Percentiles rank a stretch among this genome's conserved stretches.
Conservation (phyloP, 2,329 filamentous ascomycete species). For the Calonectria crousiana region DNA sequence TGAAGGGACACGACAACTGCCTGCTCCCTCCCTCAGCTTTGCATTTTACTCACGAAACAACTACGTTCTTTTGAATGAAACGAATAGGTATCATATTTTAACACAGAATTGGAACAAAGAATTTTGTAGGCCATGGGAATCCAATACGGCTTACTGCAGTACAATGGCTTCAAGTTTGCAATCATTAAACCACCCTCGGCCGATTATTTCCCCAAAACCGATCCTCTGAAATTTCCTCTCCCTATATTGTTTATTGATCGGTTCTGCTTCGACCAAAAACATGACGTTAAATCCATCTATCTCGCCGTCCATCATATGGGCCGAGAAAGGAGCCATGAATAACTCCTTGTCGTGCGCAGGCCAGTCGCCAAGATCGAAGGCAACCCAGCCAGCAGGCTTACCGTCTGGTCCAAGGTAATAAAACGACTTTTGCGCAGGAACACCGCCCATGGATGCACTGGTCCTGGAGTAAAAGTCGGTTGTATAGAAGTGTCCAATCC, state of each 20-base stretch:
- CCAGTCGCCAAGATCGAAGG: not conserved
- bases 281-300: not conserved
- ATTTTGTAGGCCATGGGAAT: too few species aligned
- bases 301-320: not conserved
- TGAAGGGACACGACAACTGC: too few species aligned
- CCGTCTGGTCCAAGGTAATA: not conserved
- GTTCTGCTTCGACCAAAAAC: not conserved
- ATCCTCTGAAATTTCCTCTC: not conserved
- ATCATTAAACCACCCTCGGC: not conserved
- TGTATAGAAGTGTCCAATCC: not conserved
- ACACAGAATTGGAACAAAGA: too few species aligned
- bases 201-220: not conserved
- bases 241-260: not conserved
- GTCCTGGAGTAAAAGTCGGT: not conserved
- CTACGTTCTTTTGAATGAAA: too few species aligned
- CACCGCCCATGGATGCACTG: not conserved
- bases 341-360: not conserved
- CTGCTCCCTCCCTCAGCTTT: too few species aligned
- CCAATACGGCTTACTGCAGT: not conserved
- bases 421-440: not conserved
- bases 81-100: too few species aligned
- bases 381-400: not conserved
- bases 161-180: not conserved
- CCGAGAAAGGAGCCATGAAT: not conserved
- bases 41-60: too few species aligned